Base-by-base conservation (phyloP, 2,329 filamentous ascomycete genomes). In the Paracamarosporium sp. region DNA sequence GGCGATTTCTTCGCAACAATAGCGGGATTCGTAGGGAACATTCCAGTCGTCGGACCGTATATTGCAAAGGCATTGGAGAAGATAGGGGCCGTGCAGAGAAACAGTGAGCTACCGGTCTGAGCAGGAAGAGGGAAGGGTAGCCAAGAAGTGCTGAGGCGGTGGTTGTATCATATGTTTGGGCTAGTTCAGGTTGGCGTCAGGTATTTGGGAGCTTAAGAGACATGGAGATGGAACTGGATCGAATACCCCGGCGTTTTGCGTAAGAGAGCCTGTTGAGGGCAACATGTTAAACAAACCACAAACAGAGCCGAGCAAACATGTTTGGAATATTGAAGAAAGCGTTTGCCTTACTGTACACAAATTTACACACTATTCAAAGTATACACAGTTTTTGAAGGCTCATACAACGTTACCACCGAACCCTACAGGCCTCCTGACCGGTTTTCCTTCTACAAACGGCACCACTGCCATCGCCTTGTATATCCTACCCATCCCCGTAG, bases 1-100 rank as follows among this genome's bases (percentile, higher is more conserved):
- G 95, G 95, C 33, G 95, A 99, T 78, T 98, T 98, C 80, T 85
- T 98, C 57, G 91, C 93, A 47, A 98, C 94, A 20, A 93, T 98
- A 64, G 91, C 90, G 0, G 87, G 91, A 15, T 97, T 98, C 72
- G 91, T 92, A 36, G 88, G 91, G 55, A 92, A 91, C 60, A 79
- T 96, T 11, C 94, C 95, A 0, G 84, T 97, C 7, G 82, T 98
- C 5, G 94, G 94, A 3, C 92, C 93, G 4, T 96, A 93, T 70
- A 90, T 97, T 71, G 90, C 91, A 57, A 80, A 86, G 64, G 83
- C 83, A 3, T 83, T 96, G 61, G 91, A 96, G 73, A 86, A 88
- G 65, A 73, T 87, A 5, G 53, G 60, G 0, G 63, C 43, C 4
- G 40, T 43, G 36, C 36, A 17, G 30, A 50, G 50, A 45, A 53